These are phyloP conservation scores for Dipodascus albidus DNA, from an alignment of 805 yeast species.

Conservation along the genomic window DNA sequence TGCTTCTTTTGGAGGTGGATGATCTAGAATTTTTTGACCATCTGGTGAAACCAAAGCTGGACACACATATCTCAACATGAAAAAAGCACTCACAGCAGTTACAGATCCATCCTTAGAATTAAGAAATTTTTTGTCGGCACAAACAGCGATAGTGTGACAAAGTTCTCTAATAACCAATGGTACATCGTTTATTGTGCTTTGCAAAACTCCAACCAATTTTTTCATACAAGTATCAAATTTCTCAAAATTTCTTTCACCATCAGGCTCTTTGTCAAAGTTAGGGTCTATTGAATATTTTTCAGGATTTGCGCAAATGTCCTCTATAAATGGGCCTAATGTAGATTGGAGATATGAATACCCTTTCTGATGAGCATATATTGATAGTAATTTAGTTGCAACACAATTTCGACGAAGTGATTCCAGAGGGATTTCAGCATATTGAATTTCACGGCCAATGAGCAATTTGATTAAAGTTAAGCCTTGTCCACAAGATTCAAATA, in stretches of 20 bases:
- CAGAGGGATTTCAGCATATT: constrained; percentile 45
- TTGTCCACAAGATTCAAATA: constrained; percentile 34
- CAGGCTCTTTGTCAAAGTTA: constrained; percentile 12
- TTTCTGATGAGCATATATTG: constrained; percentile 58
- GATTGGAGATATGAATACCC: constrained; percentile 47
- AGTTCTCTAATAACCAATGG: constrained; percentile 55
- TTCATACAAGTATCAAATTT: neutral
- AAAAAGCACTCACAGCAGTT: constrained; percentile 71
- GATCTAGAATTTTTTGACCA: constrained; percentile 23
- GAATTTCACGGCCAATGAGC: constrained; percentile 52
- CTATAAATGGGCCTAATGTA: constrained; percentile 47
- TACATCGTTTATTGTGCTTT: constrained; percentile 26
- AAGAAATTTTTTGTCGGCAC: constrained; percentile 47
- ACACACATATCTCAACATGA: constrained; percentile 62
- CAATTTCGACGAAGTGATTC: constrained; percentile 74
- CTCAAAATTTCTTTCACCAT: neutral
- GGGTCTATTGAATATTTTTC: constrained; percentile 48
- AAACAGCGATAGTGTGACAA: constrained; percentile 46
- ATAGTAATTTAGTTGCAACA: constrained; percentile 66
- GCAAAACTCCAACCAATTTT: neutral
- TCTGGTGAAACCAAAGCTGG: constrained; percentile 83
- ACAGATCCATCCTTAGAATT: constrained; percentile 51
- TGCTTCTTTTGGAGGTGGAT: constrained; percentile 12
- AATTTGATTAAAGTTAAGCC: constrained; percentile 34
- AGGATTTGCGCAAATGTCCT: constrained; percentile 35